These are phyloP conservation scores for Tolypocladium ophioglossoides DNA, from an alignment of 2,329 filamentous ascomycete species.

Conservation along the genomic window DNA sequence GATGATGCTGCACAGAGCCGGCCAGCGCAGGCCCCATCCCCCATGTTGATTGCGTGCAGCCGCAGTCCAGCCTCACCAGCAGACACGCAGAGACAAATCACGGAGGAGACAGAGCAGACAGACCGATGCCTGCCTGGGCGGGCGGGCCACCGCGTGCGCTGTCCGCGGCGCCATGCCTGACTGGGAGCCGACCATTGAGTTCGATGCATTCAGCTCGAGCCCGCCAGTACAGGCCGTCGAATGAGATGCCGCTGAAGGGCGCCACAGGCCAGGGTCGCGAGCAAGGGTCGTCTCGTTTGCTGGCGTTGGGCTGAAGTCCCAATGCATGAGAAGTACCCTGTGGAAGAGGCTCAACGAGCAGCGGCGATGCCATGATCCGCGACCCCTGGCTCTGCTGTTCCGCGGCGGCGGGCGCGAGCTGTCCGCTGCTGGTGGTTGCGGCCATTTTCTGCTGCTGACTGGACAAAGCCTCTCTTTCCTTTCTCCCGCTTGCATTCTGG, in stretches of 20 bases:
- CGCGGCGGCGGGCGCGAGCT: not conserved
- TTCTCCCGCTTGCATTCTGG: not conserved
- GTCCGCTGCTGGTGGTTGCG: not conserved
- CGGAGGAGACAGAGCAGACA: no score
- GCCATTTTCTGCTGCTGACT: not conserved
- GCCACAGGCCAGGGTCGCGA: not conserved
- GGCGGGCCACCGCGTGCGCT: no score
- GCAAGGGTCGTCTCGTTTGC: not conserved
- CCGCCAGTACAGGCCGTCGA: not conserved
- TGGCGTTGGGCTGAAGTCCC: not conserved
- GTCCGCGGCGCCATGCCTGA: not conserved
- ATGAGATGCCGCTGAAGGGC: not conserved
- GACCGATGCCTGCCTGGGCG: not conserved
- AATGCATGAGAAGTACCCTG: not conserved
- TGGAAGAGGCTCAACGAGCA: not conserved
- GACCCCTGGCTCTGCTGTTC: not conserved
- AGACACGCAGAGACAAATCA: no score
- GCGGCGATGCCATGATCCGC: not conserved
- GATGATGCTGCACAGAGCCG: not conserved
- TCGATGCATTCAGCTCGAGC: not conserved
- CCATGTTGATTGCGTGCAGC: not conserved
- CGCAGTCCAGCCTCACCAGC: not conserved
- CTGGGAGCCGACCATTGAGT: not conserved
- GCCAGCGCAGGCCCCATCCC: not conserved
- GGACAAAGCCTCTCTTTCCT: not conserved